Percentiles rank a stretch among this genome's conserved stretches.
These are phyloP conservation scores for Cucurbita maxima DNA, from an alignment of 306 rosid species.

Conservation along the genomic window DNA sequence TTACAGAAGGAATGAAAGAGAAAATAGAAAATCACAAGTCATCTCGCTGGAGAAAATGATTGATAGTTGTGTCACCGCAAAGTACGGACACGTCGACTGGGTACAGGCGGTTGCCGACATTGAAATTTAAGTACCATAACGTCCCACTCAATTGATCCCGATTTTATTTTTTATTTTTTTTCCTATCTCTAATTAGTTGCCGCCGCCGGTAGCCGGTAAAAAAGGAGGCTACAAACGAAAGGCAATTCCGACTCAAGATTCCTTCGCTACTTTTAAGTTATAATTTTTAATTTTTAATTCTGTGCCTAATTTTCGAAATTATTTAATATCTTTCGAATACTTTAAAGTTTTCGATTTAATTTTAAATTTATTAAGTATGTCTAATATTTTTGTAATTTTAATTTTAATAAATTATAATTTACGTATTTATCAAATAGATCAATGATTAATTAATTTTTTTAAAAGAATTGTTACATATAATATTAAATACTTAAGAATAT, in stretches of 20 bases:
- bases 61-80: background rate
- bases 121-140: background rate
- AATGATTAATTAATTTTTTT: no score
- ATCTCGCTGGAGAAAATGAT: background rate
- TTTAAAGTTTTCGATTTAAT: no score
- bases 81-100: constrained; percentile 9
- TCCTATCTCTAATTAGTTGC: background rate
- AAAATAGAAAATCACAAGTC: background rate
- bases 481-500: no score
- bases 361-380: no score
- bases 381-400: no score
- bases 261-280: background rate
- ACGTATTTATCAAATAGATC: no score
- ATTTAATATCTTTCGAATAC: no score
- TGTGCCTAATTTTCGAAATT: no score
- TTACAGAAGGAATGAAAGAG: no score
- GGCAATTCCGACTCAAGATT: background rate
- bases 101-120: constrained; percentile 14
- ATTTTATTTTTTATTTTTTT: background rate
- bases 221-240: background rate
- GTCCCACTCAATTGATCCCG: background rate
- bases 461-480: no score
- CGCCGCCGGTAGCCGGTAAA: constrained; percentile 3
- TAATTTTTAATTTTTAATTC: no score
- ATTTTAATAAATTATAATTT: no score